Evolutionary conservation across 768 basidiomycete species (phyloP), one percentile per base, ranked within the genome.

Genomic region (Nidularia pulvinata): DNA sequence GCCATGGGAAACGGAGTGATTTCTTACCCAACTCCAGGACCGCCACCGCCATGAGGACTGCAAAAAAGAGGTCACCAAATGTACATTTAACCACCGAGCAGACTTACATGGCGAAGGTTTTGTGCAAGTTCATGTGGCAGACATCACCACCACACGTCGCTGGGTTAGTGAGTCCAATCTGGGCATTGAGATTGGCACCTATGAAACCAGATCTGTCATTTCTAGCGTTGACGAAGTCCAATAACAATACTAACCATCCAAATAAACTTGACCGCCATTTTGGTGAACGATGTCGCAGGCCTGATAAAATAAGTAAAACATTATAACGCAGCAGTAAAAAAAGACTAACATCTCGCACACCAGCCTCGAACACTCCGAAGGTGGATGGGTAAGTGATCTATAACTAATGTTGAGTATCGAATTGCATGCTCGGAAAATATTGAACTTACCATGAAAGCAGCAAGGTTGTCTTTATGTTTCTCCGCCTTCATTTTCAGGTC

Each of bases 331-430:
- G 47, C 10, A 19, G 10, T 22, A 30, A 49, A 25, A 25, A 2
- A 30, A 34, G 14, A 60, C 77, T 61, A 57, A 85, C 86, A 52
- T 89, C 84, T 63, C 85, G 78, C 34, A 98, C 88, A 46, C 95
- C 95, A 58, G 88, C 82, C 67, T 99, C 97, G 63, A 98, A 98
- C 16, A 98, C 96, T 61, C 97, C 97, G 57, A 95, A 99, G 0
- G 97, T 98, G 4, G 95, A 97, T 0, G 95, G 95, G 65, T 96
- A 97, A 16, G 95, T 97, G 65, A 98, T 93, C 92, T 93, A 50
- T 9, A 32, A n/a, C 3, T 7, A 11, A n/a, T 61, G 50, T 54
- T 7, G 53, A 30, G 45, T 16, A 42, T 46, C 6, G 19, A n/a
- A n/a, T n/a, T n/a, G n/a, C n/a, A n/a, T n/a, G n/a, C n/a, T n/a